Evolutionary conservation across 352 stramenopile genomes (phyloP).

Genomic region (Pythium inflatum): DNA sequence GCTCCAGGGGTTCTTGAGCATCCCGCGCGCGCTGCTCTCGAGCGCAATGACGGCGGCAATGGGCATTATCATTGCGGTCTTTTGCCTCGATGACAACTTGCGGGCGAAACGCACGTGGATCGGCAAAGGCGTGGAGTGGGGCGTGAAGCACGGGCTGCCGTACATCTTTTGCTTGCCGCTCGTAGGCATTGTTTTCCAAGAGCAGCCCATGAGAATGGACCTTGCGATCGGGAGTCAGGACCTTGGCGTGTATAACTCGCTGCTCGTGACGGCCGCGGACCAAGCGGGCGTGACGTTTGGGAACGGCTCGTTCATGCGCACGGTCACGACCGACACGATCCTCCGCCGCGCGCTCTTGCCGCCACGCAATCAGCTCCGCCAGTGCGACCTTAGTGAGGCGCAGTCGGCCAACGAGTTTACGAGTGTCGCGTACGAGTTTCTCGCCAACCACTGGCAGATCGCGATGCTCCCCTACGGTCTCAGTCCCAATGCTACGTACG

Average conservation of each 20-base stretch:
- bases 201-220: background rate
- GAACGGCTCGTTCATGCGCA: background rate
- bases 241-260: background rate
- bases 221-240: background rate
- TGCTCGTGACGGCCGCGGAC: background rate
- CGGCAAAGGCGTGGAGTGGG: background rate
- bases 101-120: background rate
- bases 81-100: background rate
- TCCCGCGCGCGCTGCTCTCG: background rate
- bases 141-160: background rate
- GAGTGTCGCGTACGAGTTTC: slow-evolving; percentile 22
- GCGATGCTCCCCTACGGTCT: background rate
- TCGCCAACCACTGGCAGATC: slow-evolving; percentile 8
- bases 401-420: slow-evolving; percentile 15
- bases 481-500: background rate
- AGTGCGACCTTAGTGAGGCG: background rate
- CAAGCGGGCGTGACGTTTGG: too few relatives aligned
- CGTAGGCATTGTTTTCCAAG: background rate
- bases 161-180: slow-evolving; percentile 4
- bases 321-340: slow-evolving; percentile 6
- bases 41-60: background rate
- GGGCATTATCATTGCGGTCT: background rate
- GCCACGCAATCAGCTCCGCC: background rate
- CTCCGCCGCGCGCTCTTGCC: slow-evolving; percentile 7
- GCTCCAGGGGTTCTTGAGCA: background rate